Percentiles rank a stretch among this genome's conserved stretches.
Evolutionary conservation across 2,329 filamentous ascomycete genomes (phyloP).

Genomic region (Colletotrichum coccodes): DNA sequence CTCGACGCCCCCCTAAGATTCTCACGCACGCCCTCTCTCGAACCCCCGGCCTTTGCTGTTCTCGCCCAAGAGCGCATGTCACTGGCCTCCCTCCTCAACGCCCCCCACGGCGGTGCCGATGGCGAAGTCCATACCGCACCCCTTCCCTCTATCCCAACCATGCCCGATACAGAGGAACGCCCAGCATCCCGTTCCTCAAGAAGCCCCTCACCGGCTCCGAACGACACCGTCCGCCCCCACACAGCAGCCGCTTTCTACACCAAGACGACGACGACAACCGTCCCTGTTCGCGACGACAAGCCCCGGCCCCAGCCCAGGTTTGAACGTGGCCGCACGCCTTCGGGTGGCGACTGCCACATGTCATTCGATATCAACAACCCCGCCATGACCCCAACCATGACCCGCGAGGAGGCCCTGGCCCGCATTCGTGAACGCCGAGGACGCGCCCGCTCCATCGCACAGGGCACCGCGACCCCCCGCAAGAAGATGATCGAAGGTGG

Average conservation of each 20-base stretch:
- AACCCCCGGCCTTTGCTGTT: slow-evolving; percentile 69
- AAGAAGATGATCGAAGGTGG: slow-evolving; percentile 66
- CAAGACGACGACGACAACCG: slow-evolving; percentile 61
- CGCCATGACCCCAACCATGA: slow-evolving; percentile 72
- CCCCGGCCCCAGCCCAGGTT: slow-evolving; percentile 49
- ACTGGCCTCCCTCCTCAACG: slow-evolving; percentile 69
- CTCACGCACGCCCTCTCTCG: slow-evolving; percentile 69
- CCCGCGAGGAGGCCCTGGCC: slow-evolving; percentile 78
- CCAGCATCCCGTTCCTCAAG: slow-evolving; percentile 11
- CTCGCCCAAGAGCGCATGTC: slow-evolving; percentile 65
- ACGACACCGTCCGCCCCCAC: slow-evolving; percentile 49
- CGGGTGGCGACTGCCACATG: slow-evolving; percentile 46
- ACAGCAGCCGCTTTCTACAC: slow-evolving; percentile 59
- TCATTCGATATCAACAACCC: slow-evolving; percentile 66
- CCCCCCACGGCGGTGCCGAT: slow-evolving; percentile 54
- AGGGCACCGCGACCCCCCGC: slow-evolving; percentile 69
- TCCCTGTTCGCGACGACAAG: slow-evolving; percentile 61
- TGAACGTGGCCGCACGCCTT: slow-evolving; percentile 57
- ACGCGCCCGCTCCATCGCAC: slow-evolving; percentile 74
- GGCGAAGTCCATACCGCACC: slow-evolving; percentile 44
- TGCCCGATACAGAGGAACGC: slow-evolving; percentile 43
- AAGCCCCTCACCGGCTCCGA: slow-evolving; percentile 13
- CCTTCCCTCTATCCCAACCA: slow-evolving; percentile 52
- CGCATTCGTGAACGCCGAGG: slow-evolving; percentile 79
- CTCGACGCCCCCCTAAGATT: slow-evolving; percentile 50